Base-by-base conservation (phyloP, 129 eudicot species). In the Gnaphalium uliginosum region DNA sequence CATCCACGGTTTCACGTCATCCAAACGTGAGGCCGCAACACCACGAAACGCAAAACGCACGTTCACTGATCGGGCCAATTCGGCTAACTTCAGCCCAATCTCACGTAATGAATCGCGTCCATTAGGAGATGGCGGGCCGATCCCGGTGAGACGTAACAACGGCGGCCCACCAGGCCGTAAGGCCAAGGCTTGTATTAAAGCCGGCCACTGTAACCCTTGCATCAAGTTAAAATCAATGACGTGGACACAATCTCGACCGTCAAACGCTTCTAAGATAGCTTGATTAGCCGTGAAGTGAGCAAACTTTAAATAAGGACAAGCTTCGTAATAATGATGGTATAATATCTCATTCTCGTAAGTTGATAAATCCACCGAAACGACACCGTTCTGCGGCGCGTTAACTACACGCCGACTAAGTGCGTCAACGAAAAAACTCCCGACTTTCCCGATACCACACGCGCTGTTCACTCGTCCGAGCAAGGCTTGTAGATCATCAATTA, bases 141-240 rank as follows among this genome's bases (percentile, higher is more conserved):
- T 86, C 6, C 92, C 98, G 0, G 98, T 93, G 35, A 93, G 63
- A 3, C 88, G 80, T 0, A 93, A 74, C 7, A 74, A 14, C 0
- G 98, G 98, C 0, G 96, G 95, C 25, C 98, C 98, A 61, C 91
- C 86, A 0, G 92, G 86, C 48, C 98, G 77, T 1, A 93, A 65
- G 0, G 98, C 98, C 78, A 93, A 57, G 1, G 98, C 98, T 66
- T 93, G 98, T 33, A 93, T 81, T 35, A 93, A 67, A 29, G 92
- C 94, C 57, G 98, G 98, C 98, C 98, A 93, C 71, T 93, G 98
- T 63, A 88, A 77, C 30, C 98, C 98, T 15, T 89, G 94, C 85
- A 86, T 89, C 46, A 93, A 69, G 53, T 83, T 83, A 65, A 92
- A 92, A 72, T 92, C 98, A 19, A 92, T 87, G 74, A 92, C 96